Conservation (phyloP, 1,139 yeast genomes). For the Blastobotrys buckinghamii region DNA sequence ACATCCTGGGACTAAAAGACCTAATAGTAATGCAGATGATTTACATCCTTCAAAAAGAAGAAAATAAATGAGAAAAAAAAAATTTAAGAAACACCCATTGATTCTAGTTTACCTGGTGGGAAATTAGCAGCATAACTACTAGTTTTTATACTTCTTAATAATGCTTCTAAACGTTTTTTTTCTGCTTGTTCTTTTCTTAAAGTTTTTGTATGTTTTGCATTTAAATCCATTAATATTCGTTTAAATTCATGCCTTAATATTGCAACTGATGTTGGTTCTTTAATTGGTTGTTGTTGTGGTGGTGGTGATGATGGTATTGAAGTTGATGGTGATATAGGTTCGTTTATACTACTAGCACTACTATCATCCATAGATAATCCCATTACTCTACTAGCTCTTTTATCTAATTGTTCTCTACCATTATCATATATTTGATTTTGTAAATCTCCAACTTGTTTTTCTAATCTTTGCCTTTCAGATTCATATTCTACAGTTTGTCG, state of each 20-base stretch:
- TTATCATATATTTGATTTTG: conserved; percentile 22
- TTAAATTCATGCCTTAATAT: conserved; percentile 65
- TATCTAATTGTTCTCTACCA: conserved; percentile 20
- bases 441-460: conserved; percentile 26
- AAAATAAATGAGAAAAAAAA: neutral
- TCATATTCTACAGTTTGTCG: conserved; percentile 35
- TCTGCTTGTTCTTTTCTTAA: conserved; percentile 52
- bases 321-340: neutral
- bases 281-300: neutral
- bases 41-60: conserved; percentile 22
- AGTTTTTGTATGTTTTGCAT: conserved; percentile 54
- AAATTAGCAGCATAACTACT: conserved; percentile 21
- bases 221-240: conserved; percentile 58
- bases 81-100: conserved; percentile 13
- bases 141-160: conserved; percentile 28
- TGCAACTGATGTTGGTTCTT: conserved; percentile 26
- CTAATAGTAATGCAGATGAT: conserved; percentile 12
- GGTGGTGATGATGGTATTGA: neutral
- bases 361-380: conserved; percentile 12
- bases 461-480: conserved; percentile 29
- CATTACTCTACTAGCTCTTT: conserved; percentile 20
- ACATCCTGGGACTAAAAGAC: conserved; percentile 19
- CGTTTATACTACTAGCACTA: neutral
- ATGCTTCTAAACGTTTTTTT: conserved; percentile 45
- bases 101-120: conserved; percentile 19